Percentiles rank a stretch among this genome's conserved stretches.
Conservation (phyloP, 495 filamentous ascomycete genomes). For the Schizothecium vesticola region DNA sequence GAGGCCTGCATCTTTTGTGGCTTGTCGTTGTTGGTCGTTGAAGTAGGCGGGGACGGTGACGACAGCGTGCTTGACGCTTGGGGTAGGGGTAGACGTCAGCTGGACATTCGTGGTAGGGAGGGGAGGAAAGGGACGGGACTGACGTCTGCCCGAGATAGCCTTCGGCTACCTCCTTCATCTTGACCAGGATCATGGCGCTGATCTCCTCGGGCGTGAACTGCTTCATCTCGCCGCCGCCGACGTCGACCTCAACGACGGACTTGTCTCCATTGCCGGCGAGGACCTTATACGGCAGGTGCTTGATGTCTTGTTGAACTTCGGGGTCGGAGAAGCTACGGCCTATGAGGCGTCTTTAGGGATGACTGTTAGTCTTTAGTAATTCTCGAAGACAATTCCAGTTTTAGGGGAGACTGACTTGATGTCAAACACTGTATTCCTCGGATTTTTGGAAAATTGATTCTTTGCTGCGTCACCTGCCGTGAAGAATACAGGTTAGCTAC, state of each 20-base stretch:
- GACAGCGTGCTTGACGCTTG: slow-evolving; percentile 77
- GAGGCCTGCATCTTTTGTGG: slow-evolving; percentile 87
- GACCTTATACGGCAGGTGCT: slow-evolving; percentile 84
- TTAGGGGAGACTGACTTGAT: slow-evolving; percentile 55
- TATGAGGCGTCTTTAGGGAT: slow-evolving; percentile 64
- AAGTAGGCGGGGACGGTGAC: slow-evolving; percentile 95
- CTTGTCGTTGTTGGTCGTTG: slow-evolving; percentile 93
- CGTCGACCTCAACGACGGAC: slow-evolving; percentile 70
- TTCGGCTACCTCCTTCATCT: slow-evolving; percentile 96
- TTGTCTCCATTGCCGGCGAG: slow-evolving; percentile 63
- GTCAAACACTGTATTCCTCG: slow-evolving; percentile 93
- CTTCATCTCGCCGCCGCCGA: slow-evolving; percentile 54
- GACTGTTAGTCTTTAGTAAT: background rate
- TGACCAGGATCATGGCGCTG: slow-evolving; percentile 75
- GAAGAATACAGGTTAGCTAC: background rate
- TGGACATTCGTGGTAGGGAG: background rate
- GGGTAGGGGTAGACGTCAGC: background rate
- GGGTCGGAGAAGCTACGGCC: slow-evolving; percentile 79
- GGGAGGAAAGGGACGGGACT: background rate
- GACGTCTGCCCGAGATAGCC: slow-evolving; percentile 72
- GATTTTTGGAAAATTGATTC: slow-evolving; percentile 99
- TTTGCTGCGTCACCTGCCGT: slow-evolving; percentile 83
- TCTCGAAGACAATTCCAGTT: background rate
- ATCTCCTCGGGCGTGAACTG: slow-evolving; percentile 77
- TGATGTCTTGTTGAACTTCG: slow-evolving; percentile 70